These are phyloP conservation scores for Malus orientalis DNA, from an alignment of 306 rosid species.

Conservation along the genomic window DNA sequence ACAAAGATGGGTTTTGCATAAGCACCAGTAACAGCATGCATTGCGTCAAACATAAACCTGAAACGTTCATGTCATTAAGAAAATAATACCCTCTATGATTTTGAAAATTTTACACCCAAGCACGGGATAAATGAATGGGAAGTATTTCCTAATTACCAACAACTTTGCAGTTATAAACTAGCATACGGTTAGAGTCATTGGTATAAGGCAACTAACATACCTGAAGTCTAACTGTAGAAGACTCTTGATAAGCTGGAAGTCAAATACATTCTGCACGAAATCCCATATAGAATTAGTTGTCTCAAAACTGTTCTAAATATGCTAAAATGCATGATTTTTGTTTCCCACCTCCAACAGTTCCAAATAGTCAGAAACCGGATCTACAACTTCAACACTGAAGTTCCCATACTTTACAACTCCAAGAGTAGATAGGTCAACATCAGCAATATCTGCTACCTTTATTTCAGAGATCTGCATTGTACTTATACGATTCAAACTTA, in stretches of 20 bases:
- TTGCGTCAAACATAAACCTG: constrained; percentile 87
- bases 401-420: constrained; percentile 69
- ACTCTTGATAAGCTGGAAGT: constrained; percentile 68
- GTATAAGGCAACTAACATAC: constrained; percentile 28
- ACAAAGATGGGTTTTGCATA: constrained; percentile 90
- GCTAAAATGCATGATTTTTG: constrained; percentile 7
- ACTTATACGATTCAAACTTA: constrained; percentile 14
- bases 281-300: constrained; percentile 15
- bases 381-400: constrained; percentile 83
- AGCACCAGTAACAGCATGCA: constrained; percentile 99
- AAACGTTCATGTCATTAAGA: constrained; percentile 8
- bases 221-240: constrained; percentile 75
- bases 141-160: not conserved
- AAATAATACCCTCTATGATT: not conserved
- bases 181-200: constrained; percentile 2
- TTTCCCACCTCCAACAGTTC: constrained; percentile 79
- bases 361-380: constrained; percentile 87
- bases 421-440: constrained; percentile 68
- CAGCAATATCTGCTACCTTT: constrained; percentile 78
- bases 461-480: constrained; percentile 69
- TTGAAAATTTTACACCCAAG: constrained; percentile 5
- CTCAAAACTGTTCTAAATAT: constrained; percentile 7
- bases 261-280: constrained; percentile 77
- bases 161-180: not conserved
- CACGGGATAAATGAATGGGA: not conserved